Conservation (phyloP, 257 asterid species). For the Solanum ossicruentum region DNA sequence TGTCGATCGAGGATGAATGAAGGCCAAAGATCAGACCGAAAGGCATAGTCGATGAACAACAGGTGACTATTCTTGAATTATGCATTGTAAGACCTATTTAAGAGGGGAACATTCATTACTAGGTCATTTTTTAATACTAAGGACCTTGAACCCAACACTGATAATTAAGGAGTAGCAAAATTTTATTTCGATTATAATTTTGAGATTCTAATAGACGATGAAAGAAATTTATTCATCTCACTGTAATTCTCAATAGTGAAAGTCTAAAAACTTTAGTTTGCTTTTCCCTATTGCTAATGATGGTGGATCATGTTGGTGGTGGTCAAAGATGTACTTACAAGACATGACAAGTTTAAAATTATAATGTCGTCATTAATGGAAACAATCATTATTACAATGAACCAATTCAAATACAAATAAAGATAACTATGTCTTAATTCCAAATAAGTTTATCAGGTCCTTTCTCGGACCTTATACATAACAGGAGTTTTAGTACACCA, state of each 20-base stretch:
- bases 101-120: neutral
- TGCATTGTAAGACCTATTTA: neutral
- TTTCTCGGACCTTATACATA: no score
- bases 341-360: neutral
- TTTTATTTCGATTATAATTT: neutral
- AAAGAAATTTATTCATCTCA: neutral
- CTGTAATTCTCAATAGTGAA: neutral
- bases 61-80: neutral
- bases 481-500: rapidly evolving
- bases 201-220: rapidly evolving
- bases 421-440: neutral
- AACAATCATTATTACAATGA: neutral
- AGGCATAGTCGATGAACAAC: no score
- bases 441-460: neutral
- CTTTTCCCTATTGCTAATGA: neutral
- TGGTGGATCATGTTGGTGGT: neutral
- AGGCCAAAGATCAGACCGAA: no score
- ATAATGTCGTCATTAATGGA: neutral
- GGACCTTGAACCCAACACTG: neutral
- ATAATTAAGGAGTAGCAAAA: neutral
- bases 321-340: neutral
- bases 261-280: neutral
- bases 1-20: no score
- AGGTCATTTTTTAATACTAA: neutral
- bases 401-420: neutral